Evolutionary conservation across 805 yeast genomes (phyloP).

Genomic region (Metschnikowia aberdeeniae): DNA sequence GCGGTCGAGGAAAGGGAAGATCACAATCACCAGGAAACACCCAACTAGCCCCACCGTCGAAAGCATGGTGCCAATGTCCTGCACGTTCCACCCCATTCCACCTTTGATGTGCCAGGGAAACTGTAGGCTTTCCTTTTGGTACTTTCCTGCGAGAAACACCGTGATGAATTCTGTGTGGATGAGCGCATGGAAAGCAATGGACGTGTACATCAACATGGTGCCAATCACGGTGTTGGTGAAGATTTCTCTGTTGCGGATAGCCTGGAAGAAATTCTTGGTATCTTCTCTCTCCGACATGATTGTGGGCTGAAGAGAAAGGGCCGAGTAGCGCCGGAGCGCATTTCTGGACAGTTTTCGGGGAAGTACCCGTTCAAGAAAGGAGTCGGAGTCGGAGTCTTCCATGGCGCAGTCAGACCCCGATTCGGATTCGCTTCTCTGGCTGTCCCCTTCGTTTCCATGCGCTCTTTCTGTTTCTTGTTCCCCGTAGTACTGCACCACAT

Average conservation of each 20-base stretch:
- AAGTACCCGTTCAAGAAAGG: slow-evolving; percentile 1
- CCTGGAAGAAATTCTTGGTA: slow-evolving; percentile 13
- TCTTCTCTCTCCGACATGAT: slow-evolving; percentile 14
- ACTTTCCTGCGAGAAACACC: slow-evolving; percentile 43
- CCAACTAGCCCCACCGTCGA: slow-evolving; percentile 55
- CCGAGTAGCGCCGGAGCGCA: slow-evolving; percentile 18
- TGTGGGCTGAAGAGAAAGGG: slow-evolving; percentile 14
- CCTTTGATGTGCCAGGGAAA: slow-evolving; percentile 51
- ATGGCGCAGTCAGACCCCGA: neutral
- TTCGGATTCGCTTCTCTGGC: too few relatives aligned
- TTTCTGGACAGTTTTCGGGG: slow-evolving; percentile 14
- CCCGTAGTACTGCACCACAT: too few relatives aligned
- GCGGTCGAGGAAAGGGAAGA: slow-evolving; percentile 51
- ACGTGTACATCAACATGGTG: slow-evolving; percentile 34
- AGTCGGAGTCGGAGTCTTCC: neutral
- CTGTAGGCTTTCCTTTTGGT: slow-evolving; percentile 22
- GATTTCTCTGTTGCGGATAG: slow-evolving; percentile 18
- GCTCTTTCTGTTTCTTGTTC: too few relatives aligned
- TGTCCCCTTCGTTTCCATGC: too few relatives aligned
- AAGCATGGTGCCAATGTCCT: slow-evolving; percentile 47
- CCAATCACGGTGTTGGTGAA: slow-evolving; percentile 30
- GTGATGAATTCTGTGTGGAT: slow-evolving; percentile 56
- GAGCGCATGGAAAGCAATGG: slow-evolving; percentile 44
- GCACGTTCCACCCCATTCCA: slow-evolving; percentile 47
- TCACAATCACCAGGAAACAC: slow-evolving; percentile 43